These are phyloP conservation scores for Tetrahymena malaccensis DNA, from an alignment of 73 alveolate genomes.

Conservation along the genomic window DNA sequence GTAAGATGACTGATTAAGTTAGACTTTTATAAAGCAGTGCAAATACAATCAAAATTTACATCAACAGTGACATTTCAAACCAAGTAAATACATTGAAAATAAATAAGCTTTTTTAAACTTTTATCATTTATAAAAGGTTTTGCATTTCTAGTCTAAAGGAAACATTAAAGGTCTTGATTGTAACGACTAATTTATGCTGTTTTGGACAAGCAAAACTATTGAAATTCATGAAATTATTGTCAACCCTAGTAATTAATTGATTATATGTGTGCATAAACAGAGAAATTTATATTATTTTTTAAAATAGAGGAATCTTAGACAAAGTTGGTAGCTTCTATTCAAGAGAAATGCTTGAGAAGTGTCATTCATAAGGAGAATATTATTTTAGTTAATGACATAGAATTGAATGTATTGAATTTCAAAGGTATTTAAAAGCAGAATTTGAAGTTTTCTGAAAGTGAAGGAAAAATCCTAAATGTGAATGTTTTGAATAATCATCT, in stretches of 20 bases:
- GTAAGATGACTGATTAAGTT: constrained; percentile 78
- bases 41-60: constrained; percentile 68
- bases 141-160: constrained; percentile 40
- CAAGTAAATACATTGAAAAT: background rate
- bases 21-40: constrained; percentile 81
- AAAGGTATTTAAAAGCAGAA: constrained; percentile 85
- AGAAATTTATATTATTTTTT: too few relatives aligned
- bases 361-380: constrained; percentile 80
- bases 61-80: constrained; percentile 8
- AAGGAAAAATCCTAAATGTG: constrained; percentile 81
- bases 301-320: constrained; percentile 46
- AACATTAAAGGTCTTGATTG: constrained; percentile 88
- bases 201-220: constrained; percentile 86
- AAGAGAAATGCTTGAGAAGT: constrained; percentile 67
- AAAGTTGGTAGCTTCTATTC: constrained; percentile 53
- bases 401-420: constrained; percentile 79
- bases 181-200: constrained; percentile 57
- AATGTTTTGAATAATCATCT: constrained; percentile 65
- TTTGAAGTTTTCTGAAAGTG: constrained; percentile 77
- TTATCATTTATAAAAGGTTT: background rate
- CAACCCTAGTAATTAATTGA: constrained; percentile 1
- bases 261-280: too few relatives aligned
- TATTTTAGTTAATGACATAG: constrained; percentile 56
- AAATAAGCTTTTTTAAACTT: too few relatives aligned
- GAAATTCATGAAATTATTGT: constrained; percentile 69